Base-by-base conservation (phyloP, 176 grass and related monocot species). In the Carex littledalei region DNA sequence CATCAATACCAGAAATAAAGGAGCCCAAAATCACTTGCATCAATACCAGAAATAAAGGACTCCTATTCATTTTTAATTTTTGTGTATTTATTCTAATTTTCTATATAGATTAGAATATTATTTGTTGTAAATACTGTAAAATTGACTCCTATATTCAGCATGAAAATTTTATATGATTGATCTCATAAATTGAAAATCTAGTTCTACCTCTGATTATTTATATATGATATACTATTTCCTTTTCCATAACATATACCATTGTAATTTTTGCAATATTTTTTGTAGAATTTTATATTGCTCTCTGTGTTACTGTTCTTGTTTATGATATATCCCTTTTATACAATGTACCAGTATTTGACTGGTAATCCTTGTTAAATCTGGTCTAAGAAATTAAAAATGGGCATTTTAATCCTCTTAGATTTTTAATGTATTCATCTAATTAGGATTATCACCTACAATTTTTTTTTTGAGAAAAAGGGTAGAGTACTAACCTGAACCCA, bases 401-500 rank as follows among this genome's bases (percentile, higher is more conserved):
- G 31, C 24, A 39, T 39, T 39, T 35, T 39, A 39, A 39, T 39
- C 37, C 37, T 39, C 37, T 4, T 35, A 56, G 1, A 78, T 17
- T 78, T 32, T 32, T 47, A 52, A 77, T 53, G 54, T 55, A 53
- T 77, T 3, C 2, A 15, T 32, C 32, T 2, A 34, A 56, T 6
- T 56, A 56, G 22, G 49, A 24, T 56, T 78, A 56, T 78, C 21
- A 3, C 5, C 13, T 17, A 15, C 0, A 26, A 76, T 29, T 4
- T 35, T 39, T 39, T 39, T 26, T 12, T n/a, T 29, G 29, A 4
- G 6, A 13, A 55, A 56, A 57, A 82, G 11, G 54, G 21, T 17
- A 67, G 49, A 50, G 16, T 69, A 81, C 82, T 81, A 59, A 90
- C 89, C 85, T 90, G 89, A 81, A 91, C 86, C 89, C 89, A 91